Percentiles rank a stretch among this genome's conserved stretches.
Evolutionary conservation across 345 rosid species (phyloP).

Genomic region (Bruguiera sexangula): DNA sequence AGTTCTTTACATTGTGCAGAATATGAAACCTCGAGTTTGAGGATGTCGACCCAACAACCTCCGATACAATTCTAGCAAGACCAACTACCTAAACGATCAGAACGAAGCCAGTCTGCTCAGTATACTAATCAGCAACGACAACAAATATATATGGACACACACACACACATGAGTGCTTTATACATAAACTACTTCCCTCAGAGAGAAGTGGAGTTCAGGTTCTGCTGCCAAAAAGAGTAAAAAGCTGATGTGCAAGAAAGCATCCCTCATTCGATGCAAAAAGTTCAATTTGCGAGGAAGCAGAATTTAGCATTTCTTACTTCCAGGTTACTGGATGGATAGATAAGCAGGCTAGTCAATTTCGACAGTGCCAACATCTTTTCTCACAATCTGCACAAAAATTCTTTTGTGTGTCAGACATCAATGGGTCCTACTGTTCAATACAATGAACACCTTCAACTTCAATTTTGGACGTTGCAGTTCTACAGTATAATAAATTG

Average conservation of each 20-base stretch:
- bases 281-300: not conserved
- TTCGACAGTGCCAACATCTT: conserved; percentile 39
- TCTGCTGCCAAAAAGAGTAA: not conserved
- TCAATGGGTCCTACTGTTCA: not conserved
- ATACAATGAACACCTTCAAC: not conserved
- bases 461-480: not conserved
- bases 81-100: not conserved
- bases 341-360: conserved; percentile 20
- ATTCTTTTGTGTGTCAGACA: conserved; percentile 1
- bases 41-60: not conserved
- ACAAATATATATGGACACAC: too few relatives aligned
- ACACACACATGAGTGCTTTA: not conserved
- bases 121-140: not conserved
- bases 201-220: not conserved
- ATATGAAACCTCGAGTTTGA: not conserved
- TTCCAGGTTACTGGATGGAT: not conserved
- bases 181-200: not conserved
- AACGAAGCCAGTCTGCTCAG: not conserved
- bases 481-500: not conserved
- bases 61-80: too few relatives aligned
- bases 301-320: not conserved
- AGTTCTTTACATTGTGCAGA: not conserved
- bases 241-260: not conserved
- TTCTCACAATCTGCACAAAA: conserved; percentile 54
- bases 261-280: not conserved